Percentiles rank a stretch among this genome's conserved stretches.
Evolutionary conservation across 2,329 filamentous ascomycete species (phyloP).

Genomic region (Penicillium sp.): DNA sequence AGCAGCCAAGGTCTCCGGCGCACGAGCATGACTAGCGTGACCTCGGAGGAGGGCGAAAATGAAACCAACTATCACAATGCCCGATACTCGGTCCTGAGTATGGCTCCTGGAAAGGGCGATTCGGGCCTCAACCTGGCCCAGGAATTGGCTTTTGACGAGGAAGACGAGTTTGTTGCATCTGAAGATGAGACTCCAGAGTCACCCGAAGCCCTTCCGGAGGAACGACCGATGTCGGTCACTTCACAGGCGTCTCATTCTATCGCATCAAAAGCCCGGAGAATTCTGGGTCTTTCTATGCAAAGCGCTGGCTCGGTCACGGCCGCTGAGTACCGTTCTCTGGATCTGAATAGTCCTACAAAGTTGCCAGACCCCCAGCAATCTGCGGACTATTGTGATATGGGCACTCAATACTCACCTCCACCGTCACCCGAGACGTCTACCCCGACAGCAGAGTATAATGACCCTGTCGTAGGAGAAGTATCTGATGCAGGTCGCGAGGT

Average conservation of each 20-base stretch:
- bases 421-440: slow-evolving; percentile 59
- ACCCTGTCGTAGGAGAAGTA: slow-evolving; percentile 19
- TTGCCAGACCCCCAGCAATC: slow-evolving; percentile 40
- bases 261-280: slow-evolving; percentile 45
- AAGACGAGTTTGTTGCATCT: slow-evolving; percentile 63
- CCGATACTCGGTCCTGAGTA: slow-evolving; percentile 69
- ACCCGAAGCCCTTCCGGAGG: slow-evolving; percentile 45
- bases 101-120: slow-evolving; percentile 59
- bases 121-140: slow-evolving; percentile 77
- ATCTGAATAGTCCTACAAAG: slow-evolving; percentile 50
- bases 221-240: slow-evolving; percentile 42
- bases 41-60: slow-evolving; percentile 50
- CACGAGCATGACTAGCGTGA: slow-evolving; percentile 56
- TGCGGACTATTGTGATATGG: slow-evolving; percentile 69
- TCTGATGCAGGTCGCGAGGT: background rate
- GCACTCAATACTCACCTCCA: slow-evolving; percentile 80
- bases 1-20: slow-evolving; percentile 65
- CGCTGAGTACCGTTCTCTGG: slow-evolving; percentile 23
- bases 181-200: slow-evolving; percentile 66
- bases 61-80: slow-evolving; percentile 56
- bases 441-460: slow-evolving; percentile 10
- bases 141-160: slow-evolving; percentile 83
- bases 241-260: slow-evolving; percentile 38
- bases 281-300: slow-evolving; percentile 46
- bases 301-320: slow-evolving; percentile 26